A percentile compares a stretch with the other conserved stretches of the same genome.
Evolutionary conservation across 352 stramenopile species (phyloP).

Genomic region (Phytopythium vexans): DNA sequence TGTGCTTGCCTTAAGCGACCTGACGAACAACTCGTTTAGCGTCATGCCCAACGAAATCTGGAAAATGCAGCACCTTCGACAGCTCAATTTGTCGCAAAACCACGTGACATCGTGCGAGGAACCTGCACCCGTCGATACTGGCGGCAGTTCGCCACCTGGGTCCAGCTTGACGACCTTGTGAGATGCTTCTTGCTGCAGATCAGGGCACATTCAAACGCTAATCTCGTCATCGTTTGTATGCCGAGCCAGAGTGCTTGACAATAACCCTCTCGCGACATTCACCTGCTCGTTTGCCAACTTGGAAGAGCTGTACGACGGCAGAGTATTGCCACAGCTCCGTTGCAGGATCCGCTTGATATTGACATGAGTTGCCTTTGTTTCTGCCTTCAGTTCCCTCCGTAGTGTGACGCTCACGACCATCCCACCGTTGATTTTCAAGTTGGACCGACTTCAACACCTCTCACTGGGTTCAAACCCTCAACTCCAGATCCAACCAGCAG

Average conservation of each 20-base stretch:
- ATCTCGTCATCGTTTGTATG: background rate
- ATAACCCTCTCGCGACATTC: slow-evolving; percentile 14
- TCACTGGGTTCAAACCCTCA: slow-evolving; percentile 18
- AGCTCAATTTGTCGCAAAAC: slow-evolving; percentile 28
- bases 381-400: background rate
- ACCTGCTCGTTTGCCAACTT: slow-evolving; percentile 17
- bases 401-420: slow-evolving; percentile 9
- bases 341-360: background rate
- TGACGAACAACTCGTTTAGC: slow-evolving; percentile 25
- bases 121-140: background rate
- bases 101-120: slow-evolving; percentile 16
- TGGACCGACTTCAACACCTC: slow-evolving; percentile 13
- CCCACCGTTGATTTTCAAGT: slow-evolving; percentile 11
- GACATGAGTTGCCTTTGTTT: background rate
- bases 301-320: slow-evolving; percentile 9
- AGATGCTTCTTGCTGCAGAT: background rate
- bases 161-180: slow-evolving; percentile 15
- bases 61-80: slow-evolving; percentile 21
- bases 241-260: slow-evolving; percentile 14
- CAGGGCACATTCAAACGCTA: background rate
- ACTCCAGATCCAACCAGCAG: slow-evolving; percentile 7
- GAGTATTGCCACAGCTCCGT: slow-evolving; percentile 5
- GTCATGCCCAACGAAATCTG: slow-evolving; percentile 18
- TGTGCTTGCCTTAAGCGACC: slow-evolving; percentile 11
- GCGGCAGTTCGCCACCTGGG: background rate